Percentiles rank a stretch among this genome's conserved stretches.
Evolutionary conservation across 2,329 filamentous ascomycete genomes (phyloP).

Genomic region (Fusarium equiseti): DNA sequence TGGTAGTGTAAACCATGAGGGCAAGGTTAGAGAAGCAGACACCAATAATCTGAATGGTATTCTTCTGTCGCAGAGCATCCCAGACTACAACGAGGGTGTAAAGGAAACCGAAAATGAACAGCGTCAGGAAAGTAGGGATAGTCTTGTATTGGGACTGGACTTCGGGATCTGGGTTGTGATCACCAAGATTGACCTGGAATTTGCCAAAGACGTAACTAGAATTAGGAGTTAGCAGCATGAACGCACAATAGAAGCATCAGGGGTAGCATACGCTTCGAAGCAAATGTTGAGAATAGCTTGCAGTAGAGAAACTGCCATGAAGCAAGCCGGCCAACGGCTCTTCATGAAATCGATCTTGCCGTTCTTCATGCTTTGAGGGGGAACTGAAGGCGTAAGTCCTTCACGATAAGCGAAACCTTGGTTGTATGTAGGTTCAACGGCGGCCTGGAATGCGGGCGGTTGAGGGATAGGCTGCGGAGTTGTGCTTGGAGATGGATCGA

Average conservation of each 20-base stretch:
- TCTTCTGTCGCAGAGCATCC: conserved; percentile 93
- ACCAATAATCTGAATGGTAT: conserved; percentile 98
- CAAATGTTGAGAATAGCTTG: conserved; percentile 85
- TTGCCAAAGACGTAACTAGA: conserved; percentile 87
- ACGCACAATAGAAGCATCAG: not conserved
- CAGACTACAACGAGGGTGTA: conserved; percentile 92
- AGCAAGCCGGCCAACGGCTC: conserved; percentile 89
- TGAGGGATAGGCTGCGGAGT: conserved; percentile 39
- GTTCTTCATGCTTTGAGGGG: conserved; percentile 49
- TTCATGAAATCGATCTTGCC: conserved; percentile 77
- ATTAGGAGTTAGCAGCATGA: conserved; percentile 29
- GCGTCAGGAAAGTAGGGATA: conserved; percentile 93
- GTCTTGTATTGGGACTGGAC: conserved; percentile 71
- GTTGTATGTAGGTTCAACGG: conserved; percentile 49
- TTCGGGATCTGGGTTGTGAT: conserved; percentile 54
- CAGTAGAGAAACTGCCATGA: conserved; percentile 77
- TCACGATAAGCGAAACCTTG: conserved; percentile 56
- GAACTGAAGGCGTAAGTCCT: conserved; percentile 52
- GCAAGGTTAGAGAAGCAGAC: conserved; percentile 93
- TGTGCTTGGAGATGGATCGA: conserved; percentile 33
- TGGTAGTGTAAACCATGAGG: conserved; percentile 90
- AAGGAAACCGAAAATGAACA: conserved; percentile 97
- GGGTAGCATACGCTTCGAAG: conserved; percentile 81
- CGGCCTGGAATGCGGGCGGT: conserved; percentile 44
- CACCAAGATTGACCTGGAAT: conserved; percentile 75